These are phyloP conservation scores for Plasmodium inui DNA, from an alignment of 169 alveolate genomes.

Conservation along the genomic window DNA sequence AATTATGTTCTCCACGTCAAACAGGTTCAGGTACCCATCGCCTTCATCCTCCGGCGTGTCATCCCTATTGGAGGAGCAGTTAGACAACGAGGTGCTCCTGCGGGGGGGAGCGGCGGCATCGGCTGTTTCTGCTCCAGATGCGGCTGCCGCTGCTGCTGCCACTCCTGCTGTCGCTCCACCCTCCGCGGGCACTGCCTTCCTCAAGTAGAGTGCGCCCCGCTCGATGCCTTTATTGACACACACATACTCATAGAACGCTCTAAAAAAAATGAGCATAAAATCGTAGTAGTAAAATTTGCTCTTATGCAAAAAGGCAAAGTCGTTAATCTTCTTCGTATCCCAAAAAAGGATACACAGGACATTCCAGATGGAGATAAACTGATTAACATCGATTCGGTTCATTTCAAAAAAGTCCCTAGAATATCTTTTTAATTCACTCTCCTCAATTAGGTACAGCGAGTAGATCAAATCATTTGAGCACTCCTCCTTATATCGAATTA, in stretches of 20 bases:
- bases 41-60: conserved; percentile 2
- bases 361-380: conserved; percentile 67
- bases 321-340: conserved; percentile 47
- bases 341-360: conserved; percentile 59
- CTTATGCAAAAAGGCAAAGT: conserved; percentile 24
- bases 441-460: conserved; percentile 33
- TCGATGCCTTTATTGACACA: conserved; percentile 15
- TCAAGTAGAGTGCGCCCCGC: background rate
- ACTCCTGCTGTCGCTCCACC: background rate
- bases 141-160: background rate
- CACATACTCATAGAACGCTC: conserved; percentile 24
- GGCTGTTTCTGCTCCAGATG: background rate
- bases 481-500: conserved; percentile 55
- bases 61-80: background rate
- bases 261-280: conserved; percentile 61
- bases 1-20: conserved; percentile 55
- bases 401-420: conserved; percentile 17
- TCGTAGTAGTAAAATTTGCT: conserved; percentile 55
- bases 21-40: conserved; percentile 20
- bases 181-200: background rate
- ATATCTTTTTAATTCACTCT: conserved; percentile 16
- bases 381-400: conserved; percentile 37
- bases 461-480: conserved; percentile 66
- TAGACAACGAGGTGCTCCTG: background rate
- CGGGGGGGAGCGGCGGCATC: background rate